phyloP scores from a whole-genome alignment of 108 stramenopile genomes.

The Schizochytrium sp. region DNA sequence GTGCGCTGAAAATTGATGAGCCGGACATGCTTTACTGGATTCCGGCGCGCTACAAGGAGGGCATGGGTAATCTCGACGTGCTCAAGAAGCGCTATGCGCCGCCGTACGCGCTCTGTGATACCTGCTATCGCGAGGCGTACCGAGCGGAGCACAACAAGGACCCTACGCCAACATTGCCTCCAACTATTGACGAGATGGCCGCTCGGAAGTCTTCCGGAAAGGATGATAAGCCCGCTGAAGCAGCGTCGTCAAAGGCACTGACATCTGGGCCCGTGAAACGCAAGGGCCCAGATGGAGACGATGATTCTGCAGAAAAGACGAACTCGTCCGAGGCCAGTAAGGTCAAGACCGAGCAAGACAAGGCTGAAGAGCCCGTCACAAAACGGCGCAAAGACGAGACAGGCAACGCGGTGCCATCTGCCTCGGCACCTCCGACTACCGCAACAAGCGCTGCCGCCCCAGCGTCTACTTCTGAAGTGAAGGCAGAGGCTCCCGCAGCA shows the following conservation, averaged over 20 bases:
- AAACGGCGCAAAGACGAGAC: too few species aligned
- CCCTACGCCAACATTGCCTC: background rate
- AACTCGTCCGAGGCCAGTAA: background rate
- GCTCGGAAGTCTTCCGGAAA: background rate
- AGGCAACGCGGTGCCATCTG: too few species aligned
- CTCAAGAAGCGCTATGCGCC: background rate
- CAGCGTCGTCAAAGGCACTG: background rate
- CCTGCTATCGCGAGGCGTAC: background rate
- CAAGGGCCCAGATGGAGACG: background rate
- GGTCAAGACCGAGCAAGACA: too few species aligned
- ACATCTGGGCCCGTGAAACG: background rate
- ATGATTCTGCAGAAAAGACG: conserved; percentile 7
- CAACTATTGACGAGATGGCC: background rate
- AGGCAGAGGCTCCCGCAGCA: too few species aligned
- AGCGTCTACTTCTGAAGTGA: too few species aligned
- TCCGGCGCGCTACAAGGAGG: background rate
- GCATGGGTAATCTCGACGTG: background rate
- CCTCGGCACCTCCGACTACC: too few species aligned
- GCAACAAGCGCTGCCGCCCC: too few species aligned
- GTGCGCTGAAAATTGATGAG: background rate
- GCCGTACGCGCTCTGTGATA: background rate
- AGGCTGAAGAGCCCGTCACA: too few species aligned
- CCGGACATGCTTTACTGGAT: background rate
- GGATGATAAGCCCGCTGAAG: background rate
- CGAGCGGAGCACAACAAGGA: background rate